Conservation (phyloP, 2,329 filamentous ascomycete species). For the Penicillium sp. region DNA sequence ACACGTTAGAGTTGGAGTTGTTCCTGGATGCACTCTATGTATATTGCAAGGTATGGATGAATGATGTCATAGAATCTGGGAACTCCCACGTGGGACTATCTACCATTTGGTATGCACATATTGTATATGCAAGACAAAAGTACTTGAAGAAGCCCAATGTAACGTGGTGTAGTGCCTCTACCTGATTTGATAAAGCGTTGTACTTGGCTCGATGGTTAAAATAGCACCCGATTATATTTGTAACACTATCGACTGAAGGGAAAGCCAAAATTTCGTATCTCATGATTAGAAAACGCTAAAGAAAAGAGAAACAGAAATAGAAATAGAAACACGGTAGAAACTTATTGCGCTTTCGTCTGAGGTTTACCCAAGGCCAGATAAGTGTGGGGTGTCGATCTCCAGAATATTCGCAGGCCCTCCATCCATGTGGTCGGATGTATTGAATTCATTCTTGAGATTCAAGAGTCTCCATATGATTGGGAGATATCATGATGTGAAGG, state of each 20-base stretch:
- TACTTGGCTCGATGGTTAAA: neutral
- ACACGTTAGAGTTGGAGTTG: neutral
- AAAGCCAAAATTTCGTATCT: constrained; percentile 4
- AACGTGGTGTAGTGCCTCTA: neutral
- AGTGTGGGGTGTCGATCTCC: neutral
- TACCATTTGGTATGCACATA: neutral
- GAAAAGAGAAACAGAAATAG: neutral
- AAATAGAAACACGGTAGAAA: neutral
- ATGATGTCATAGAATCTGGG: neutral
- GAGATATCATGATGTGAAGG: neutral
- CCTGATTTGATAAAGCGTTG: neutral
- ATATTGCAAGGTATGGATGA: neutral
- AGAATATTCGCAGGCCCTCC: neutral
- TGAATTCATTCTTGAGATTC: neutral
- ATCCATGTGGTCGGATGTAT: neutral
- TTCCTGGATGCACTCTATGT: neutral
- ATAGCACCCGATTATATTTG: neutral
- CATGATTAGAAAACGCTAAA: neutral
- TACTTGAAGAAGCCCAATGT: neutral
- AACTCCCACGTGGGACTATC: neutral
- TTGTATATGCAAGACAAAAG: constrained; percentile 1
- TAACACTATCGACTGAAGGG: neutral
- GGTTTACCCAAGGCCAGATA: neutral
- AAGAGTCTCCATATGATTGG: neutral
- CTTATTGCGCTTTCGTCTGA: neutral